Conservation (phyloP, 441 rosid species). For the Arabidopsis lyrata region DNA sequence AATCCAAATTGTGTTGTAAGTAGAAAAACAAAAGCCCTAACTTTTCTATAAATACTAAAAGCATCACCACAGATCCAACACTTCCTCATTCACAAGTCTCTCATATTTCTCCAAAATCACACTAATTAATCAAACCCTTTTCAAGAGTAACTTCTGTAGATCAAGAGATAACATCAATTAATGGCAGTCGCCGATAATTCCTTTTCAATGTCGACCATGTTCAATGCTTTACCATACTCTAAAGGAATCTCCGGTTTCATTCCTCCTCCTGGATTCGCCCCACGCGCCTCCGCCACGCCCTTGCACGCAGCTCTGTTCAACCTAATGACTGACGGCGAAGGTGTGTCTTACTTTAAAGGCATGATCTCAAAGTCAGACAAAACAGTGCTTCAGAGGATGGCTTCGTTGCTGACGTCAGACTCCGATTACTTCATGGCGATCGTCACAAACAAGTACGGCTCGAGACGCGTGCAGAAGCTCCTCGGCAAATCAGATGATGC, state of each 20-base stretch:
- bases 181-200: not conserved
- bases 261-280: constrained; percentile 21
- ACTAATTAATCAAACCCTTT: not conserved
- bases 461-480: constrained; percentile 6
- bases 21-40: not conserved
- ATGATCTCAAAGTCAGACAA: not conserved
- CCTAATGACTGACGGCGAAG: not conserved
- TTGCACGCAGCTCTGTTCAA: not conserved
- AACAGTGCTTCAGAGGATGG: not conserved
- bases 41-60: not conserved
- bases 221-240: constrained; percentile 7
- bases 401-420: not conserved
- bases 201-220: not conserved
- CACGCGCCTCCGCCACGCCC: not conserved
- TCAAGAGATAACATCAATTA: not conserved
- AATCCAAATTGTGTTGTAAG: not conserved
- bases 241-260: not conserved
- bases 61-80: not conserved
- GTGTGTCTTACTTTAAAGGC: not conserved
- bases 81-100: not conserved
- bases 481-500: constrained; percentile 23
- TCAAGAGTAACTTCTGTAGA: not conserved
- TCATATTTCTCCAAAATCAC: not conserved
- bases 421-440: not conserved
- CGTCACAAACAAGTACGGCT: not conserved